Evolutionary conservation across 352 stramenopile species (phyloP).

Genomic region (Chrysophaeum taylorii): DNA sequence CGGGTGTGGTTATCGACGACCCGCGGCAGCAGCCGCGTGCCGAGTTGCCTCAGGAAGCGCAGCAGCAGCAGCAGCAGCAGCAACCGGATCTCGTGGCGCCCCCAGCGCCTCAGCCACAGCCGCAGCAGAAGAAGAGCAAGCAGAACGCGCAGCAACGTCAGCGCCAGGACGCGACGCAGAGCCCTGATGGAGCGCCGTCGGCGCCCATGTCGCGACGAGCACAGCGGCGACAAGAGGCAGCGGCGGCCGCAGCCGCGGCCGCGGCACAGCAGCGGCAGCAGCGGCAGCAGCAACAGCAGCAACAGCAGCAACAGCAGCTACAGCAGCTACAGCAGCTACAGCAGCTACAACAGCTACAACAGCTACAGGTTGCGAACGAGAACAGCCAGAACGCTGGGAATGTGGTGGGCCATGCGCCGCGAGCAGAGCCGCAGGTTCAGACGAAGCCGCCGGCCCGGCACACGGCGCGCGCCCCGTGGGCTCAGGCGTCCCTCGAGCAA

Average conservation of each 20-base stretch:
- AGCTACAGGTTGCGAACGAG: too few species aligned
- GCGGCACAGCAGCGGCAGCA: constrained; percentile 27
- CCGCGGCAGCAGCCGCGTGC: constrained; percentile 17
- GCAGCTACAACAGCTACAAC: constrained; percentile 19
- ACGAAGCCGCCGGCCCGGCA: too few species aligned
- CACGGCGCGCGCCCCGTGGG: too few species aligned
- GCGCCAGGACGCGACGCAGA: constrained; percentile 6
- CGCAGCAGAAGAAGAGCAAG: constrained; percentile 20
- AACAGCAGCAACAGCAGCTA: constrained; percentile 17
- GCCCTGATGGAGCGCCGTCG: constrained; percentile 7
- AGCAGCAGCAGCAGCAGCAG: constrained; percentile 22
- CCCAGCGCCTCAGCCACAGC: neutral
- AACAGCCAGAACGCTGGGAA: too few species aligned
- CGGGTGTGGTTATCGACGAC: constrained; percentile 2
- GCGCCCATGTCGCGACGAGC: neutral
- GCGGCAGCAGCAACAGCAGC: constrained; percentile 23
- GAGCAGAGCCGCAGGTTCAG: too few species aligned
- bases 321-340: constrained; percentile 18
- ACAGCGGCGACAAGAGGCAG: constrained; percentile 9
- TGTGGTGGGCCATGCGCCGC: too few species aligned
- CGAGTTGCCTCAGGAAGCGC: constrained; percentile 17
- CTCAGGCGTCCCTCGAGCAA: too few species aligned
- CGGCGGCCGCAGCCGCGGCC: constrained; percentile 23
- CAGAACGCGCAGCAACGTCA: constrained; percentile 22
- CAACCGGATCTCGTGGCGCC: constrained; percentile 23